Evolutionary conservation across 805 yeast genomes (phyloP), one percentile per base, ranked within the genome.

Genomic region (Monosporozyma aquatica): DNA sequence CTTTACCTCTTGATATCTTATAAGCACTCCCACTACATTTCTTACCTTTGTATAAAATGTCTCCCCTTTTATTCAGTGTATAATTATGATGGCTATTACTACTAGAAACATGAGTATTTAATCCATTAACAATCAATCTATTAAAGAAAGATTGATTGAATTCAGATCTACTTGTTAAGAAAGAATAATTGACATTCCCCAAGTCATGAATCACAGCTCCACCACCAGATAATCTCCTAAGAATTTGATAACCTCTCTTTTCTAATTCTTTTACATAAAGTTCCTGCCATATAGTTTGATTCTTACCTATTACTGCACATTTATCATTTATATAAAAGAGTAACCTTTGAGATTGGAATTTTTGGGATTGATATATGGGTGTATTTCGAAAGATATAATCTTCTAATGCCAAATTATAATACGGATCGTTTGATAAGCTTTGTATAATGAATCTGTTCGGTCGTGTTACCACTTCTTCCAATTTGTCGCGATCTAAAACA

Each of bases 141-240:
- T 76, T 72, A 65, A 80, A 76, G 49, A 69, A 65, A 41, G 68
- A 66, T 49, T 94, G 56, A 64, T 74, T 68, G 56, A 92, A 92
- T 2, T 71, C 71, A 10, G 69, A 71, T 47, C 84, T 73, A 3
- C 84, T 69, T 8, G 84, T 77, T 67, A 90, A 78, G 53, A 75
- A 87, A 4, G 94, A 80, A 61, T 81, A 92, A 56, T 92, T 92
- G 15, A 81, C 78, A 54, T 92, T 92, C 0, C 97, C 95, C 5
- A 70, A 49, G 61, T 90, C 98, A 59, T 92, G 99, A 9, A 87
- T 95, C 1, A 92, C 99, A 0, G 97, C 78, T 0, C 99, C 99
- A 2, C 99, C 99, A 0, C 99, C 99, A 7, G 92, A 80, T 38
- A 74, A 67, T 43, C 99, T 68, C 51, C 99, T 68, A 5, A 92